These are phyloP conservation scores for Sapria himalayana DNA, from an alignment of 345 rosid species.

Conservation along the genomic window DNA sequence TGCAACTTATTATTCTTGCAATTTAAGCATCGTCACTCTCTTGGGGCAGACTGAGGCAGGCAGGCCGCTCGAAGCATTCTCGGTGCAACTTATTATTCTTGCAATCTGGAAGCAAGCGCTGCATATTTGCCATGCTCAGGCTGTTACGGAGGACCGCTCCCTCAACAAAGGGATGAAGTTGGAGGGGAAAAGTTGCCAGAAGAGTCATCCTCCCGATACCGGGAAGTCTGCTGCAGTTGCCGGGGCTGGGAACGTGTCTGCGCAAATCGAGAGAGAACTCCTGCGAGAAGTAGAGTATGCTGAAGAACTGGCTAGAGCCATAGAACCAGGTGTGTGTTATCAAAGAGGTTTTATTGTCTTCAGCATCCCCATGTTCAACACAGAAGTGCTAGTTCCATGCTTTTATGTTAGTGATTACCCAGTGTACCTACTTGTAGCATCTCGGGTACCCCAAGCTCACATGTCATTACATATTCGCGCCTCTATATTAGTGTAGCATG, in stretches of 20 bases:
- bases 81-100: conserved; percentile 74
- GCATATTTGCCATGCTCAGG: conserved; percentile 79
- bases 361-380: too few species aligned
- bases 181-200: conserved; percentile 32
- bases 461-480: too few species aligned
- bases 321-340: conserved; percentile 53
- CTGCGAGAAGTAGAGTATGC: conserved; percentile 62
- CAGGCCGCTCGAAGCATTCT: conserved; percentile 60
- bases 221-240: conserved; percentile 17
- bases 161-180: too few species aligned
- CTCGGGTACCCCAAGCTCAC: too few species aligned
- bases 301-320: conserved; percentile 54
- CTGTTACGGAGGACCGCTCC: conserved; percentile 76
- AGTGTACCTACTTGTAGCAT: too few species aligned
- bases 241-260: conserved; percentile 28
- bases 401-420: too few species aligned
- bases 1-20: too few species aligned
- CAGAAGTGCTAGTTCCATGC: too few species aligned
- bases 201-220: conserved; percentile 20
- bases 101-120: conserved; percentile 95
- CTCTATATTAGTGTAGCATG: too few species aligned
- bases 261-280: conserved; percentile 57
- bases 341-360: too few species aligned
- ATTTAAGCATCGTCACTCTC: conserved; percentile 3
- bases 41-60: conserved; percentile 28